Evolutionary conservation across 2,329 filamentous ascomycete species (phyloP), one percentile per base, ranked within the genome.

Genomic region (Colletotrichum sp.): DNA sequence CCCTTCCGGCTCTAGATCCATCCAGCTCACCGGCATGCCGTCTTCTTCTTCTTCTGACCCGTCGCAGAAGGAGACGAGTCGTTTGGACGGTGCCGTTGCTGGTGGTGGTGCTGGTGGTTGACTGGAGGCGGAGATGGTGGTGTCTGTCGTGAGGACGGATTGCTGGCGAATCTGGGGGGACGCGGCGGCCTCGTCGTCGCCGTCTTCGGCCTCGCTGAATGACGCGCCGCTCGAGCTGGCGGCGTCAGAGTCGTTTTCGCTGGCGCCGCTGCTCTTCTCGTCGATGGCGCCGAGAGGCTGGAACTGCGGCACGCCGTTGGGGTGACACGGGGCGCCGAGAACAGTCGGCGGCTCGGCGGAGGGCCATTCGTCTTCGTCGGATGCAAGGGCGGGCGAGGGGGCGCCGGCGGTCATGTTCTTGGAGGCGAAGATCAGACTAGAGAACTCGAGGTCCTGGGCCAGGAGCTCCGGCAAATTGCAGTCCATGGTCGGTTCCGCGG

Each of bases 381-480:
- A 80, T 7, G 83, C 83, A 18, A 88, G 79, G 5, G 81, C 80
- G 43, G 81, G 81, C 13, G 82, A 81, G 1, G 90, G 90, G 10
- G 84, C 79, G 10, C 90, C 90, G 27, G 89, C 87, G 8, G 89
- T 90, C 86, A 91, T 88, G 73, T 87, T 88, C 79, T 84, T 89
- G 16, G 88, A 85, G 30, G 82, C 82, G 71, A 91, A 91, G 30
- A 90, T 80, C 12, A 84, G 82, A 66, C 84, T 84, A 22, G 88
- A 90, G 27, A 85, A 79, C 79, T 90, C 88, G 61, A 92, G 83
- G 77, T 92, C 89, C 74, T 85, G 86, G 8, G 87, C 90, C n/a
- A 92, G 83, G 52, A 91, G 78, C 81, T 92, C 91, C 4, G 90
- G 88, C 22, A 92, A 83, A 81, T 88, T 91, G 80, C 86, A 87